A percentile compares a stretch with the other conserved stretches of the same genome.
These are phyloP conservation scores for Abrus pulchellus DNA, from an alignment of 306 rosid genomes.

Conservation along the genomic window DNA sequence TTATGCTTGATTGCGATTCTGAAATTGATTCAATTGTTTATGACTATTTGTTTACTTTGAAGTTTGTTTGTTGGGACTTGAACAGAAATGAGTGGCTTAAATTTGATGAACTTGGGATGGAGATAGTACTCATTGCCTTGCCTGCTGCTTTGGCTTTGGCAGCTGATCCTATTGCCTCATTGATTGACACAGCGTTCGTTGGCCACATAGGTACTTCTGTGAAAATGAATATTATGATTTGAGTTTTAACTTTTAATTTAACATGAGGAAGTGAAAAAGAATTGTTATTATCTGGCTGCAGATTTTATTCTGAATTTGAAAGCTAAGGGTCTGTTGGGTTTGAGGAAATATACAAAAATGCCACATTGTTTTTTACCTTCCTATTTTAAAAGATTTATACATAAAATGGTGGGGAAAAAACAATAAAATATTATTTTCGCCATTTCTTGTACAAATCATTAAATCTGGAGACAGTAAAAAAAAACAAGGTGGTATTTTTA, in stretches of 20 bases:
- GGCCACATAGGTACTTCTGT: slow-evolving; percentile 86
- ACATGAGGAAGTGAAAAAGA: neutral
- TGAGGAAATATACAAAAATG: neutral
- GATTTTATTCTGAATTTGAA: slow-evolving; percentile 19
- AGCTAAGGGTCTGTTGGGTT: neutral
- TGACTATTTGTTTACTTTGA: slow-evolving; percentile 11
- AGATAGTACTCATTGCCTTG: slow-evolving; percentile 82
- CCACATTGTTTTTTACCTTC: neutral
- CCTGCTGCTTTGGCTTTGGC: slow-evolving; percentile 96
- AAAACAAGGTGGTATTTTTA: neutral
- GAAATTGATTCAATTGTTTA: neutral
- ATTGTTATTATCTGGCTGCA: slow-evolving; percentile 16
- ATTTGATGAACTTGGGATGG: slow-evolving; percentile 74
- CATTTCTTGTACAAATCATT: neutral
- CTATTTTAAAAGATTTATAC: neutral
- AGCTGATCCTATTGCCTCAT: slow-evolving; percentile 88
- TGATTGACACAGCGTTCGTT: slow-evolving; percentile 90
- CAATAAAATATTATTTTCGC: neutral
- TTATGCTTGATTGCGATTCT: slow-evolving; percentile 21
- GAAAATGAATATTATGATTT: slow-evolving; percentile 36
- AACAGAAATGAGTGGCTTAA: slow-evolving; percentile 54
- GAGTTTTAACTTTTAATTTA: neutral
- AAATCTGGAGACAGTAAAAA: neutral
- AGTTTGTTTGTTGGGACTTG: slow-evolving; percentile 25
- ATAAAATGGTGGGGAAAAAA: neutral